Percentiles rank a stretch among this genome's conserved stretches.
phyloP scores from a whole-genome alignment of 805 yeast genomes.

The Torulaspora microellipsoides region DNA sequence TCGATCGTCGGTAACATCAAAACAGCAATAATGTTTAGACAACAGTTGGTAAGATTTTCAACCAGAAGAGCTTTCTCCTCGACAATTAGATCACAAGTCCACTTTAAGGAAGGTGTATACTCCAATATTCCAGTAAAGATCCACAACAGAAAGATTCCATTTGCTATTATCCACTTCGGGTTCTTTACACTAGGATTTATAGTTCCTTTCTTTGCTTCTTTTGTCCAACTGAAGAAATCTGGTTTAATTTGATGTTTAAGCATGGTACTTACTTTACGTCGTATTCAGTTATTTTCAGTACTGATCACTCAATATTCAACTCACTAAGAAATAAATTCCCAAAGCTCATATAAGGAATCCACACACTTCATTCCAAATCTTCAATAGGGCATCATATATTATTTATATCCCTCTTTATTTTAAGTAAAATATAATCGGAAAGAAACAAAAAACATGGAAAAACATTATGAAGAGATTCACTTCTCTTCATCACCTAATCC shows the following conservation, averaged over 20 bases:
- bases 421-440: slow-evolving; percentile 5
- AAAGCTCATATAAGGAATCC: background rate
- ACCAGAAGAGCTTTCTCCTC: slow-evolving; percentile 52
- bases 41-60: slow-evolving; percentile 32
- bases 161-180: slow-evolving; percentile 74
- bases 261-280: background rate
- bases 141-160: slow-evolving; percentile 89
- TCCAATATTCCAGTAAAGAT: slow-evolving; percentile 92
- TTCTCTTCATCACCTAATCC: slow-evolving; percentile 3
- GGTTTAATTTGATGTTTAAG: slow-evolving; percentile 40
- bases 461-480: background rate
- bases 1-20: background rate
- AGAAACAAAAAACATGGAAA: slow-evolving; percentile 1
- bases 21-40: slow-evolving; percentile 29
- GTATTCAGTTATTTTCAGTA: background rate
- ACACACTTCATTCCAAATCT: background rate
- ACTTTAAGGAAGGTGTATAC: slow-evolving; percentile 80
- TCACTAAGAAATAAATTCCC: background rate
- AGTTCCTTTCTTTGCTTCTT: slow-evolving; percentile 73
- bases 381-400: slow-evolving; percentile 7
- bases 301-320: slow-evolving; percentile 7
- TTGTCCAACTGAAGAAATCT: slow-evolving; percentile 82
- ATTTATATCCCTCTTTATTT: slow-evolving; percentile 9
- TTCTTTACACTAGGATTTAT: slow-evolving; percentile 67
- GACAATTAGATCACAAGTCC: slow-evolving; percentile 38